Percentiles rank a stretch among this genome's conserved stretches.
Conservation (phyloP, 768 basidiomycete species). For the Cystoderma amianthinum region DNA sequence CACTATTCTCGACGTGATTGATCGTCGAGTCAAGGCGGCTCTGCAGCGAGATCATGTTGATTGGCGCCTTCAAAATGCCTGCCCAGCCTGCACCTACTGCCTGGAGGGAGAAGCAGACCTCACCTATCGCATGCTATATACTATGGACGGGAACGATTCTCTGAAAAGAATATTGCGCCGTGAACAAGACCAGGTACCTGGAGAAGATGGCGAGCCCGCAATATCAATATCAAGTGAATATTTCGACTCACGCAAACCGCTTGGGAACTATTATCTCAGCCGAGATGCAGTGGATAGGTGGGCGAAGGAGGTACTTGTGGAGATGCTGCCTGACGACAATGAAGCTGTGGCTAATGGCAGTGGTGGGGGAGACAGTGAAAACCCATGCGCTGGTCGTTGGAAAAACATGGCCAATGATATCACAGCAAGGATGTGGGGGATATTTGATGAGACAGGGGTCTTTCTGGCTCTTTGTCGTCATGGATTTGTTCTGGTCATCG, state of each 20-base stretch:
- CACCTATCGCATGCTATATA: constrained; percentile 11
- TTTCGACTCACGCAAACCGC: constrained; percentile 8
- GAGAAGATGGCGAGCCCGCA: not conserved
- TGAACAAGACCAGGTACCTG: no score
- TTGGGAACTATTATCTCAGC: no score
- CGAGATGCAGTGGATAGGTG: constrained; percentile 13
- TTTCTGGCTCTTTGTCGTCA: no score
- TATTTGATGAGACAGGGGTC: constrained; percentile 23
- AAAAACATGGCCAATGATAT: constrained; percentile 13
- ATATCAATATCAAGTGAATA: not conserved
- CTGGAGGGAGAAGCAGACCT: constrained; percentile 14
- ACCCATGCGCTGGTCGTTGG: constrained; percentile 15
- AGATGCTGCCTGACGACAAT: not conserved
- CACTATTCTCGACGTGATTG: constrained; percentile 5
- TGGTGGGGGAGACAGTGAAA: constrained; percentile 2
- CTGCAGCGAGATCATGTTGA: constrained; percentile 14
- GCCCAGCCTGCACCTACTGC: constrained; percentile 19
- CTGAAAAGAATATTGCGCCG: constrained; percentile 11
- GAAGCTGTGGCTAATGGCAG: not conserved
- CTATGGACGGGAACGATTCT: constrained; percentile 24
- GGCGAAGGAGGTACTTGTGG: constrained; percentile 9
- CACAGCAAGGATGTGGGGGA: constrained; percentile 14
- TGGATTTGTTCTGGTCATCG: constrained; percentile 12
- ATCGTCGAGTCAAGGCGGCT: constrained; percentile 8
- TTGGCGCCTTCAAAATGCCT: constrained; percentile 18